A percentile compares a stretch with the other conserved stretches of the same genome.
Evolutionary conservation across 768 basidiomycete genomes (phyloP).

Genomic region (Russula brevipes): DNA sequence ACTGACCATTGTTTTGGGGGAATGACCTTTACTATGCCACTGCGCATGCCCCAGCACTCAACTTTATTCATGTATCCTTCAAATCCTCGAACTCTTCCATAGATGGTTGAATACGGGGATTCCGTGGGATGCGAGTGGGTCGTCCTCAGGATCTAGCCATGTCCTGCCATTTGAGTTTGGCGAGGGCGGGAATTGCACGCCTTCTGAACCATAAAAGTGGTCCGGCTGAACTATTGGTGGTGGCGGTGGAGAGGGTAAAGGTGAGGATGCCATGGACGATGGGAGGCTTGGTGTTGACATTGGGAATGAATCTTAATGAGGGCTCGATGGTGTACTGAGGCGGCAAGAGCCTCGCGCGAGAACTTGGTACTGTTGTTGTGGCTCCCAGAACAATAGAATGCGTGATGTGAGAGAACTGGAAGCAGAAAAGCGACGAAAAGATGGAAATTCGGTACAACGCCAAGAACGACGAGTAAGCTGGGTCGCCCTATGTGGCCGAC

Average conservation of each 20-base stretch:
- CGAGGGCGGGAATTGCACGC: conserved; percentile 45
- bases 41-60: conserved; percentile 84
- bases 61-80: conserved; percentile 84
- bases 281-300: conserved; percentile 27
- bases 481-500: background rate
- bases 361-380: background rate
- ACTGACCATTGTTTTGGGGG: conserved; percentile 91
- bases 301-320: background rate
- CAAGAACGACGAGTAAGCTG: conserved; percentile 5
- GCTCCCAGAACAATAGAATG: background rate
- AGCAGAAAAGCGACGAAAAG: background rate
- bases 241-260: conserved; percentile 41
- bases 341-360: background rate
- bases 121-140: conserved; percentile 76
- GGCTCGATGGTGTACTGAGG: background rate
- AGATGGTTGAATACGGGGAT: conserved; percentile 95
- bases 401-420: background rate
- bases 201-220: conserved; percentile 71
- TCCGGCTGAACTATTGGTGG: conserved; percentile 62
- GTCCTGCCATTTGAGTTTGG: conserved; percentile 57
- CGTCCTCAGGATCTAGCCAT: conserved; percentile 75
- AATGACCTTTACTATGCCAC: conserved; percentile 94
- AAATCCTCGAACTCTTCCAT: conserved; percentile 87
- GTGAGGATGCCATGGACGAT: conserved; percentile 39
- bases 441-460: background rate